Percentiles rank a stretch among this genome's conserved stretches.
Evolutionary conservation across 2,329 filamentous ascomycete species (phyloP).

Genomic region (Exophiala bonariae): DNA sequence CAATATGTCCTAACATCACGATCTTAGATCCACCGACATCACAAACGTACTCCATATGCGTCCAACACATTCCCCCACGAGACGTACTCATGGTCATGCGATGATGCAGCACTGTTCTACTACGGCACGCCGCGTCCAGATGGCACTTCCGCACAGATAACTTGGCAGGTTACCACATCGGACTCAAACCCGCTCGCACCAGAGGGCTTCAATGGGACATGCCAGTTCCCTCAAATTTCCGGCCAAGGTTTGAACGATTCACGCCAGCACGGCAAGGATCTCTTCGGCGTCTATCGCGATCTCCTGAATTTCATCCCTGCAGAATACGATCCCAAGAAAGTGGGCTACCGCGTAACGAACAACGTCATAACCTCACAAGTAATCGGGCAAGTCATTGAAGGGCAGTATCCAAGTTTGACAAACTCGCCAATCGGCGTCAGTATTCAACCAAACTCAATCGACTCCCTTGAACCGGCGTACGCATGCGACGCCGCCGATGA

Average conservation of each 20-base stretch:
- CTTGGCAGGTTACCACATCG: conserved; percentile 66
- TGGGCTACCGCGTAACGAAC: conserved; percentile 73
- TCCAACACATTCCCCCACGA: conserved; percentile 75
- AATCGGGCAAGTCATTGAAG: conserved; percentile 70
- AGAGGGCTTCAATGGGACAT: conserved; percentile 69
- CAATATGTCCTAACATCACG: too few relatives aligned
- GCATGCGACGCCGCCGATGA: conserved; percentile 56
- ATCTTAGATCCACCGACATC: conserved; percentile 73
- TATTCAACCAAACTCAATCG: conserved; percentile 55
- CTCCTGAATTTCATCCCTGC: conserved; percentile 67
- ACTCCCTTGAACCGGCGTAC: conserved; percentile 75
- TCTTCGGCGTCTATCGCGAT: conserved; percentile 73
- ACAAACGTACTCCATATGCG: conserved; percentile 80
- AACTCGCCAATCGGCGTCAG: conserved; percentile 36
- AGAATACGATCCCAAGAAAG: conserved; percentile 44
- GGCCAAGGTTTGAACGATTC: conserved; percentile 70
- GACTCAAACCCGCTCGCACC: conserved; percentile 66
- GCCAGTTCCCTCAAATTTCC: conserved; percentile 81
- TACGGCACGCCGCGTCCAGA: conserved; percentile 58
- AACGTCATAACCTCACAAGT: conserved; percentile 83
- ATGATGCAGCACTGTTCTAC: conserved; percentile 68
- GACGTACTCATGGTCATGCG: conserved; percentile 70
- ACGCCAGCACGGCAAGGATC: conserved; percentile 72
- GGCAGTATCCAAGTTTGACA: conserved; percentile 58
- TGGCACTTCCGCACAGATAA: conserved; percentile 55